Evolutionary conservation across 805 yeast species (phyloP).

Genomic region (Lachancea sp.): DNA sequence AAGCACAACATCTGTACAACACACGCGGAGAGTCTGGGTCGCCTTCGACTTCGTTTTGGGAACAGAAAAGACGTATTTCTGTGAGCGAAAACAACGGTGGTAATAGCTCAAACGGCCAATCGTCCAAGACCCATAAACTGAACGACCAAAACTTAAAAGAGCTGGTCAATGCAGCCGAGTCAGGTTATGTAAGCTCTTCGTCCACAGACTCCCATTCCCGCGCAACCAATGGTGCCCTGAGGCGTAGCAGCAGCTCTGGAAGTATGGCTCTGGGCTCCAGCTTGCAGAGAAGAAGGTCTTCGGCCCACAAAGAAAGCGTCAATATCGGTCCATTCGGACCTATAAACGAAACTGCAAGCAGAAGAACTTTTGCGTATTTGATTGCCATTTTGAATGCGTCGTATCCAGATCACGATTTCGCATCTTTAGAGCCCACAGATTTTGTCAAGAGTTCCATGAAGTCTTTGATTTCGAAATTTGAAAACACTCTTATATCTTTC

Average conservation of each 20-base stretch:
- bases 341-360: constrained; percentile 71
- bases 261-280: constrained; percentile 10
- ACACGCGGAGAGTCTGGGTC: constrained; percentile 13
- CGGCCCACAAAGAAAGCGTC: constrained; percentile 24
- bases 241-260: constrained; percentile 26
- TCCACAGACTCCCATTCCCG: constrained; percentile 23
- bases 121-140: constrained; percentile 24
- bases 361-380: constrained; percentile 84
- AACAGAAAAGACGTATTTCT: constrained; percentile 38
- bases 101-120: constrained; percentile 5
- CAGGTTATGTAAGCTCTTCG: constrained; percentile 28
- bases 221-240: constrained; percentile 8
- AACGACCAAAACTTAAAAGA: constrained; percentile 34
- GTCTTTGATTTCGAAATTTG: constrained; percentile 59
- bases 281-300: constrained; percentile 20
- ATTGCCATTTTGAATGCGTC: constrained; percentile 87
- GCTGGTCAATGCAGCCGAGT: constrained; percentile 24
- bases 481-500: constrained; percentile 65
- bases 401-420: constrained; percentile 93
- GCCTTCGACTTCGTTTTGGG: constrained; percentile 32
- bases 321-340: constrained; percentile 82
- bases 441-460: constrained; percentile 47
- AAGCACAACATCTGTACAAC: constrained; percentile 4
- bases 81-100: constrained; percentile 21
- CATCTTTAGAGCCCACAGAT: constrained; percentile 74